Evolutionary conservation across 805 yeast species (phyloP), one percentile per base, ranked within the genome.

Genomic region (Ogataea sp.): DNA sequence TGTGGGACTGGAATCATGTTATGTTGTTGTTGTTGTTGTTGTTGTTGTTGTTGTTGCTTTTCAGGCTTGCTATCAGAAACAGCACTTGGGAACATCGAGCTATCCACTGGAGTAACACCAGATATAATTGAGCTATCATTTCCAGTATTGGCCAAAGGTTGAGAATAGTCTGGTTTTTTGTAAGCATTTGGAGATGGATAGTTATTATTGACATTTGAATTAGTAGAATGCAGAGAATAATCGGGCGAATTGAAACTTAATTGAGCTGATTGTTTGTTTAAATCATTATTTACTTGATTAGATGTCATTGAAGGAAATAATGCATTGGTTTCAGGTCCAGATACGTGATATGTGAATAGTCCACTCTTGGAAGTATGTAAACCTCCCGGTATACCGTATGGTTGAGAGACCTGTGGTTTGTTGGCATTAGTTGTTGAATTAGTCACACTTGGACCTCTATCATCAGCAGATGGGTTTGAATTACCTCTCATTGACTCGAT

Each of bases 401-500:
- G 32, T 29, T 29, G 32, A 6, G 30, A 6, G 6, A 15, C 7
- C 16, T 15, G 20, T 29, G 17, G 34, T 31, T 6, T n/a, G 14
- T 20, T 8, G 13, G 14, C 15, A 9, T 17, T n/a, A n/a, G 23
- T 31, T 18, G 34, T 9, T 31, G 32, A 15, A 16, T 5, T 29
- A 6, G 20, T 15, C 18, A 6, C 14, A 7, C 14, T 28, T 14
- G 31, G 10, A 23, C 26, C 26, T 7, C 26, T 11, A 23, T 11
- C 11, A 23, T 7, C 26, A 23, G 26, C 26, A 23, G 26, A 23
- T 11, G 24, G 14, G 13, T 7, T 18, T 18, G 33, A 31, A 31
- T 31, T 31, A 20, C 34, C 29, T 16, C 26, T 38, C 32, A 41
- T 20, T 17, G 44, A 41, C 2, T 44, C 48, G 3, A 51, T 52